Percentiles rank a stretch among this genome's conserved stretches.
These are phyloP conservation scores for Vaccinium darrowii DNA, from an alignment of 148 eudicot species.

Conservation along the genomic window DNA sequence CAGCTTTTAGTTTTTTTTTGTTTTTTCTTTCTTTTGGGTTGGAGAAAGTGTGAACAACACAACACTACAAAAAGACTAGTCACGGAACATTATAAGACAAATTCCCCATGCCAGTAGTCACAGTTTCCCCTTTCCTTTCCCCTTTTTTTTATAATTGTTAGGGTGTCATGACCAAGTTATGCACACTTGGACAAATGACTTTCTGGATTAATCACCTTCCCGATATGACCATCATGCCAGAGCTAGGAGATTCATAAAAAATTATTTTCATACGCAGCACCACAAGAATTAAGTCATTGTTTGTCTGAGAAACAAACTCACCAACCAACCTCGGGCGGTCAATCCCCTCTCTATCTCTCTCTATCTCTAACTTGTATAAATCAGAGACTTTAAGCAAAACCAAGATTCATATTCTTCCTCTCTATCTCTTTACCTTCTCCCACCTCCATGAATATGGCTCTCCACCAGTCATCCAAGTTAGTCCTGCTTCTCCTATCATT, in stretches of 20 bases:
- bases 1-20: neutral
- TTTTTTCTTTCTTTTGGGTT: neutral
- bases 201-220: too few relatives aligned
- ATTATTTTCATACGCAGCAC: too few relatives aligned
- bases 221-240: too few relatives aligned
- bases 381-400: neutral
- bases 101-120: neutral
- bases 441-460: conserved; percentile 16
- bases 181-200: too few relatives aligned
- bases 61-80: neutral
- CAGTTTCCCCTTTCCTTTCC: neutral
- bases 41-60: neutral
- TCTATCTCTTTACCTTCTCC: neutral
- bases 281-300: too few relatives aligned
- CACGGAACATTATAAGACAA: neutral
- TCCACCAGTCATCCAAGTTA: conserved; percentile 24
- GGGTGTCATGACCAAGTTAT: too few relatives aligned
- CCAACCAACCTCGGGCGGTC: too few relatives aligned
- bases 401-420: neutral
- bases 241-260: too few relatives aligned
- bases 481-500: neutral
- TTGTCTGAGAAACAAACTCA: too few relatives aligned
- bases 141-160: neutral
- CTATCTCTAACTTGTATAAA: neutral
- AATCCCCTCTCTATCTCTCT: neutral